Percentiles rank a stretch among this genome's conserved stretches.
phyloP scores from a whole-genome alignment of 2,329 filamentous ascomycete genomes.

The Fusarium pseudoanthophilum region DNA sequence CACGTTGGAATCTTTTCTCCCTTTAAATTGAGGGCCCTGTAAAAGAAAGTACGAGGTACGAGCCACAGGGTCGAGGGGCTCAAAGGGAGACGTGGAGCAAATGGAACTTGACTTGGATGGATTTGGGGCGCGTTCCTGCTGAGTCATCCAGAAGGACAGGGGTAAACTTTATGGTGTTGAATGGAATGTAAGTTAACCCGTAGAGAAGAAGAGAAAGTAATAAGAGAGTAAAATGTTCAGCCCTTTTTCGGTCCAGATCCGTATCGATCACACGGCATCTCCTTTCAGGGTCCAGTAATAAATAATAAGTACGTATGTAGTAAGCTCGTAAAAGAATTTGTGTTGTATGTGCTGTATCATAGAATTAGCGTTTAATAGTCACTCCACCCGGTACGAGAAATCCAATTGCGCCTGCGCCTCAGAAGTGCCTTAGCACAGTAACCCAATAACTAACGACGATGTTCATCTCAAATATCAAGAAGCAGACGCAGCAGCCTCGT shows the following conservation, averaged over 20 bases:
- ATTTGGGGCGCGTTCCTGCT: conserved; percentile 16
- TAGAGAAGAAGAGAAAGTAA: background rate
- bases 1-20: conserved; percentile 31
- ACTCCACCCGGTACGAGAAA: conserved; percentile 4
- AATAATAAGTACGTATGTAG: background rate
- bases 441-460: background rate
- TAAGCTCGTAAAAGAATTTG: conserved; percentile 24
- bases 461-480: conserved; percentile 11
- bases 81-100: conserved; percentile 39
- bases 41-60: background rate
- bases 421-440: background rate
- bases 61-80: conserved; percentile 36
- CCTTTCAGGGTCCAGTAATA: conserved; percentile 14
- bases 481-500: conserved; percentile 17
- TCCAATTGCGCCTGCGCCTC: background rate
- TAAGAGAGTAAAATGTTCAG: background rate
- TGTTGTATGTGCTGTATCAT: conserved; percentile 10
- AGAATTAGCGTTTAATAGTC: conserved; percentile 11
- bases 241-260: conserved; percentile 12
- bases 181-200: background rate
- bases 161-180: conserved; percentile 6
- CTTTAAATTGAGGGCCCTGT: conserved; percentile 24
- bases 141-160: conserved; percentile 25
- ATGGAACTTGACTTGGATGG: background rate
- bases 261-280: conserved; percentile 10